Evolutionary conservation across 192 early-diverging fungal species (phyloP), one percentile per base, ranked within the genome.

Genomic region (Paraglomus brasilianum): DNA sequence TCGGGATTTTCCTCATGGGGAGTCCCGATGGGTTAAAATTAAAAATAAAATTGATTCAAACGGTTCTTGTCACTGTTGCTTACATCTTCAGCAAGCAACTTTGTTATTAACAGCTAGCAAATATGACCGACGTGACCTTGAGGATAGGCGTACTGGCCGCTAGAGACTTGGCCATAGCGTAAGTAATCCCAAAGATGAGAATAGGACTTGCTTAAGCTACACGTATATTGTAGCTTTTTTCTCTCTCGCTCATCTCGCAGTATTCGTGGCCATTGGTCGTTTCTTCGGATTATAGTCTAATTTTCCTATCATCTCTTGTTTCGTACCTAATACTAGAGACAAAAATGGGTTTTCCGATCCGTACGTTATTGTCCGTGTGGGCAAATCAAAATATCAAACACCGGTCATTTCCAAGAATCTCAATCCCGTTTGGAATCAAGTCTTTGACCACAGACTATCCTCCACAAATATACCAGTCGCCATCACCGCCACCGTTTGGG

Each of bases 341-440:
- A 67, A 11, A 63, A 74, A 75, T 58, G 78, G 78, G n/a, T 77
- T 69, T 21, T 80, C 78, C 13, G 78, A 80, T 47, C 78, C 78
- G 39, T 80, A 80, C 66, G 73, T 72, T 17, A 75, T 74, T 43
- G 71, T 88, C 8, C 78, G 85, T 22, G 76, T 87, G 55, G 91
- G 86, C 5, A 81, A 81, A 42, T 80, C 84, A 64, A 83, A 77
- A 43, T 77, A 78, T 68, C 85, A 77, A 15, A 93, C 91, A 10
- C 63, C 72, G 17, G 80, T 91, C 4, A 69, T 89, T 21, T 64
- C 62, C 41, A 84, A 90, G 66, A 87, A 74, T 24, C 69, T 93
- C 30, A 83, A 88, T 57, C 91, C 91, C 0, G 75, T 77, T 10
- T 93, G 91, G 91, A 82, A 88, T 49, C 76, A 65, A 10, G 48